phyloP scores from a whole-genome alignment of 1,139 yeast species.

The Meyerozyma sp. region DNA sequence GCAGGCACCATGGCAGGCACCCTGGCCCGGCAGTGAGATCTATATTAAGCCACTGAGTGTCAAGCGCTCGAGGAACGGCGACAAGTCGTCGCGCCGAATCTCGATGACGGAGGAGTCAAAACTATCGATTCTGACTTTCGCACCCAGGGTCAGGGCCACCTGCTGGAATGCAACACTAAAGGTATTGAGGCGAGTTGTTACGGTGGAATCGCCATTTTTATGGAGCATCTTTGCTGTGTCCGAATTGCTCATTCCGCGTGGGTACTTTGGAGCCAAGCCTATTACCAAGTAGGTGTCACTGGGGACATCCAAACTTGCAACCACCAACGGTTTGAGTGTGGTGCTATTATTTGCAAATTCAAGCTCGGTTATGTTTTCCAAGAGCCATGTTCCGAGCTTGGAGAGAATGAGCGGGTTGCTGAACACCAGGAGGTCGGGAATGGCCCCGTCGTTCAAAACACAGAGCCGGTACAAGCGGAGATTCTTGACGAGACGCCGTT shows the following conservation, averaged over 20 bases:
- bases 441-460: slow-evolving; percentile 73
- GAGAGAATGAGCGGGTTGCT: slow-evolving; percentile 81
- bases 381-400: slow-evolving; percentile 83
- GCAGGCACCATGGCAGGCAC: no score
- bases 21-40: not conserved
- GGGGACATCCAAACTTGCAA: slow-evolving; percentile 74
- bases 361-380: slow-evolving; percentile 83
- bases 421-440: slow-evolving; percentile 74
- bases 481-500: slow-evolving; percentile 73
- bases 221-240: slow-evolving; percentile 36
- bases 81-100: slow-evolving; percentile 78
- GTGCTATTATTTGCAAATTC: slow-evolving; percentile 42
- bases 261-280: slow-evolving; percentile 82
- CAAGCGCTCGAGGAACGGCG: slow-evolving; percentile 80
- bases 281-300: slow-evolving; percentile 83
- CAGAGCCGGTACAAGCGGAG: slow-evolving; percentile 79
- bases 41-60: slow-evolving; percentile 39
- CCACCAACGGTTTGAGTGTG: slow-evolving; percentile 71
- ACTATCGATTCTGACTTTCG: slow-evolving; percentile 86
- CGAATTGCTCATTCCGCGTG: slow-evolving; percentile 51
- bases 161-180: slow-evolving; percentile 90
- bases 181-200: slow-evolving; percentile 54
- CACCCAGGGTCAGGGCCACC: slow-evolving; percentile 76
- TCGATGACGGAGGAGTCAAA: slow-evolving; percentile 94
- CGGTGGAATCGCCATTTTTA: slow-evolving; percentile 23